Conservation (phyloP, 202 grass and related monocot species). For the Carex arenaria region DNA sequence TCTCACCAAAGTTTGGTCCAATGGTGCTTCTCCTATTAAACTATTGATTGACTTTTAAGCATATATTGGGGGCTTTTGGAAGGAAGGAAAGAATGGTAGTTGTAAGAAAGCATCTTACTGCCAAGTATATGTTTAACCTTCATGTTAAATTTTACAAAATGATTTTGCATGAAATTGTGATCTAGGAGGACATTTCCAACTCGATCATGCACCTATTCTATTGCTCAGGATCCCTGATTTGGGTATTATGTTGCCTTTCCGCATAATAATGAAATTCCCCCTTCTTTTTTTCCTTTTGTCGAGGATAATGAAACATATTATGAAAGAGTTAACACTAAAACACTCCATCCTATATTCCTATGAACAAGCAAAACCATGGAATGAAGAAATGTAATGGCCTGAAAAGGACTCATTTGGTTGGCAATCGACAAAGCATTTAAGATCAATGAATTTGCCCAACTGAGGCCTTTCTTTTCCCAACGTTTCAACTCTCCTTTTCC, state of each 20-base stretch:
- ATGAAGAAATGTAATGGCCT: conserved; percentile 3
- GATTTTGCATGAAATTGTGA: background rate
- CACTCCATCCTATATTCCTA: background rate
- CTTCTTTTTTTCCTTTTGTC: background rate
- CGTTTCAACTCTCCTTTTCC: background rate
- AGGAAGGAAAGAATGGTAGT: conserved; percentile 11
- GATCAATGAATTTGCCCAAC: background rate
- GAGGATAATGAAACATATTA: background rate
- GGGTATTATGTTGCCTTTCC: background rate
- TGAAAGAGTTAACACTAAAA: background rate
- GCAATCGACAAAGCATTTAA: conserved; percentile 1
- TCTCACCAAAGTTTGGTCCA: conserved; percentile 24
- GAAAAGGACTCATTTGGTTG: conserved; percentile 10
- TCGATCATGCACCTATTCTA: background rate
- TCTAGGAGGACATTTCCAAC: background rate
- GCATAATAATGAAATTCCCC: no score
- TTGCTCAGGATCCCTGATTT: background rate
- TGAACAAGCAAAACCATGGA: conserved; percentile 1
- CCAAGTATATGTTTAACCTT: background rate
- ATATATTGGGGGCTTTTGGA: conserved; percentile 25
- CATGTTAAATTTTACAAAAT: background rate
- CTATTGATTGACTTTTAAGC: conserved; percentile 69
- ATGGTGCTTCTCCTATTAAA: conserved; percentile 32
- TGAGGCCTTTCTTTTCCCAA: background rate
- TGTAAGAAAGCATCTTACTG: background rate